Evolutionary conservation across 805 yeast genomes (phyloP), one percentile per base, ranked within the genome.

Genomic region (Saccharomyces mikatae): DNA sequence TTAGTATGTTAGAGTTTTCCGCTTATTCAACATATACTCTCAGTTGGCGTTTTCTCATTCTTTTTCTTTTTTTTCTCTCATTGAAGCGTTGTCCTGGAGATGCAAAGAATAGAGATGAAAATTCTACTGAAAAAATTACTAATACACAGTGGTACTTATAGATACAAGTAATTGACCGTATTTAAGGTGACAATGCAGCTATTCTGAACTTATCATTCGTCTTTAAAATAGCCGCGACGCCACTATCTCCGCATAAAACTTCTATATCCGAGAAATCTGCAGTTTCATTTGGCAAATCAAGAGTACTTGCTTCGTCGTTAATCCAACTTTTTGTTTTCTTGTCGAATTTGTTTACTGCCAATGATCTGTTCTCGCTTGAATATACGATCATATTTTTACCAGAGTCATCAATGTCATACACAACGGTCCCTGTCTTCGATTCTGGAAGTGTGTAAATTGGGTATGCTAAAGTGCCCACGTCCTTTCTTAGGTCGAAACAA

Each of bases 401-500:
- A 14, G 54, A 29, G 17, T 48, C 52, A 26, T 56, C 44, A 21
- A 48, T 41, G 41, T 47, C 51, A 44, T 49, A 53, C 13, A 47
- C 11, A 6, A 27, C 22, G 29, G 46, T 29, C 3, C 54, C 24
- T 27, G 64, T 60, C n/a, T 52, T 56, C 6, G 53, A 49, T 2
- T 36, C 44, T 17, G 44, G 44, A 17, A 36, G 8, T 6, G 44
- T 36, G 24, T 36, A 36, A 6, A 24, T 36, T 36, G 44, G 44
- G 13, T 36, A 36, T 11, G 66, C 65, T 11, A 58, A 32, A 1
- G 68, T 61, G 17, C 61, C 62, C 0, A 59, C 55, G 13, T 56
- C 56, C 50, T 65, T 62, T 49, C 72, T 62, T 41, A 68, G 51
- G 54, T 68, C 71, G 44, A 60, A 65, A 2, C 61, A 53, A 46